Conservation (phyloP, 805 yeast species). For the Wickerhamomyces chaumierensis region DNA sequence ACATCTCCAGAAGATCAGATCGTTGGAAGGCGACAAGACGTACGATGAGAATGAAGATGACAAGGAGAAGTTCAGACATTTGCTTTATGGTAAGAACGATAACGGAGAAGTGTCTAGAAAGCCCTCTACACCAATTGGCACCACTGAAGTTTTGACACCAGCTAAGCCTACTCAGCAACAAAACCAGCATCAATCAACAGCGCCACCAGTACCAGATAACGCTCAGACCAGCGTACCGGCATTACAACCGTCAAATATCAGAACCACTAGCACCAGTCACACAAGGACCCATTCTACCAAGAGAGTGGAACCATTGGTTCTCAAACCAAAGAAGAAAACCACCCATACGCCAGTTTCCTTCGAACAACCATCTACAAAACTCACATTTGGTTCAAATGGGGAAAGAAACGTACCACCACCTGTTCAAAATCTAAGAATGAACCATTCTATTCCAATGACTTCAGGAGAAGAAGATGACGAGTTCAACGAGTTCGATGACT, state of each 20-base stretch:
- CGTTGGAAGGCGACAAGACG: slow-evolving; percentile 15
- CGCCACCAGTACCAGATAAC: too few relatives aligned
- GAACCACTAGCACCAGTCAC: not conserved
- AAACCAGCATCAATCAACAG: slow-evolving; percentile 4
- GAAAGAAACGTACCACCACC: slow-evolving; percentile 6
- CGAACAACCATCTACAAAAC: not conserved
- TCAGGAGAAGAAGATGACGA: slow-evolving; percentile 12
- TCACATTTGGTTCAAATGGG: slow-evolving; percentile 11
- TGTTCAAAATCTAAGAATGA: slow-evolving; percentile 5
- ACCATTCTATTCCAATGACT: not conserved
- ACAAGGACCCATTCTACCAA: too few relatives aligned
- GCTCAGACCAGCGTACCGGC: slow-evolving; percentile 7
- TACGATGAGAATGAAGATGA: slow-evolving; percentile 12
- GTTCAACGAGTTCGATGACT: slow-evolving; percentile 18
- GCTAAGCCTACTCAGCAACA: not conserved
- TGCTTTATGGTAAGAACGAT: slow-evolving; percentile 11
- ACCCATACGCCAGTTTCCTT: not conserved
- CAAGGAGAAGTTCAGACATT: slow-evolving; percentile 13
- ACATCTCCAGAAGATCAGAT: slow-evolving; percentile 24
- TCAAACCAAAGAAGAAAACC: slow-evolving; percentile 8
- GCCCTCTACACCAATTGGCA: slow-evolving; percentile 7
- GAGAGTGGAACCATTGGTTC: slow-evolving; percentile 11
- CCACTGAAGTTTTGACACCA: slow-evolving; percentile 15
- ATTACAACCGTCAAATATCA: slow-evolving; percentile 10
- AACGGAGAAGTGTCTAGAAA: not conserved